Base-by-base conservation (phyloP, 768 basidiomycete species). In the Tricholoma sp. region DNA sequence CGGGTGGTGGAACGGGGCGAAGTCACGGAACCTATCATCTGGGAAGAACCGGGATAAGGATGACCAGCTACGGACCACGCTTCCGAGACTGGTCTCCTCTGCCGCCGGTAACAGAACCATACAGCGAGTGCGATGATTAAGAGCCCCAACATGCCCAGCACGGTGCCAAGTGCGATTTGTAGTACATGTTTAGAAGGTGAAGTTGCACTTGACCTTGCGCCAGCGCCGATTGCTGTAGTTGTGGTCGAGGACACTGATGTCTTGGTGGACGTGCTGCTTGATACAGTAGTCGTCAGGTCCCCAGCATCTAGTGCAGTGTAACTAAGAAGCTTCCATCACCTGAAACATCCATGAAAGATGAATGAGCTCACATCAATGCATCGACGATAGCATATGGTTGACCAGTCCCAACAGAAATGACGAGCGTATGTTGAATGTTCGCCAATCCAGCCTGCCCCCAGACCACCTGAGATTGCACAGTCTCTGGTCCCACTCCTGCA, bases 371-470 rank as follows among this genome's bases (percentile, higher is more conserved):
- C 76, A 75, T 69, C 32, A 78, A 55, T 7, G 68, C 70, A 62
- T 78, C 76, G 4, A 78, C 71, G 17, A 76, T 62, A 13, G 65
- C 72, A 54, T 66, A 76, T 15, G 66, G 59, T 56, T 76, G 69
- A 8, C 70, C 71, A 3, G 58, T 55, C 6, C 72, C 73, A n/a
- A 75, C 71, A 9, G 72, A 76, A 33, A 78, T 67, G 24, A 66
- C 61, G 24, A 78, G 65, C 1, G 64, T 74, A 59, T 78, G 76
- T 33, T 59, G 60, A 9, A 65, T 66, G 45, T 76, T 70, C 13
- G 58, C 50, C 37, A 78, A 61, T 3, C 66, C 68, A 12, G 59
- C 66, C 13, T 69, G 68, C 36, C 68, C 64, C 76, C 76, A 78
- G 2, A 76, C 70, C 7, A 72, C 73, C 6, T 59, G 55, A 31